Evolutionary conservation across 179 eudicot genomes (phyloP).

Genomic region (Actinidia arguta): DNA sequence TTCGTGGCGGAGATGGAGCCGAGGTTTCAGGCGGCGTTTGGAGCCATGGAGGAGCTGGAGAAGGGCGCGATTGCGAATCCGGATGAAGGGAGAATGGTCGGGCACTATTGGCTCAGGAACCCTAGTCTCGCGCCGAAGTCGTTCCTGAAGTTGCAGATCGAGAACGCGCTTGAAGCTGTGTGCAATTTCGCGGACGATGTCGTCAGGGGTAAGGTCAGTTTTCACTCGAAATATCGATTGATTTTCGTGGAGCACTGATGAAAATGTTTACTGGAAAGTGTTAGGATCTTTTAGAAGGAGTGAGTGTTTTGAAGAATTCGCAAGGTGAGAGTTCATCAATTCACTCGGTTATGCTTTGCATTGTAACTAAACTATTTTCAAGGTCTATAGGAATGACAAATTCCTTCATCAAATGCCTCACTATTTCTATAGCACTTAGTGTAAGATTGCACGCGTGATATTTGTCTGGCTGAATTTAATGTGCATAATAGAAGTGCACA

Average conservation of each 20-base stretch:
- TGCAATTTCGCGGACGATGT: slow-evolving; percentile 72
- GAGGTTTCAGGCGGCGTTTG: slow-evolving; percentile 56
- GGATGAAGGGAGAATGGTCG: slow-evolving; percentile 95
- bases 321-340: background rate
- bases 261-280: no score
- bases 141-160: slow-evolving; percentile 71
- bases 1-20: slow-evolving; percentile 82
- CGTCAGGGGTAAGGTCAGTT: slow-evolving; percentile 79
- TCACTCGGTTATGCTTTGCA: no score
- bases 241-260: background rate
- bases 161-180: slow-evolving; percentile 62
- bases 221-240: background rate
- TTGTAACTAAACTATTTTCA: no score
- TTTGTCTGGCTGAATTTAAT: no score
- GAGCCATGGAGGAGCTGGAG: slow-evolving; percentile 76
- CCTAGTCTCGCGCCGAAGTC: slow-evolving; percentile 70
- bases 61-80: slow-evolving; percentile 92
- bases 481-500: no score
- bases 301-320: background rate
- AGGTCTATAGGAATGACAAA: no score
- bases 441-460: no score
- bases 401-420: no score
- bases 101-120: slow-evolving; percentile 91
- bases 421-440: no score
- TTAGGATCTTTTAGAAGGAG: no score